phyloP scores from a whole-genome alignment of 2,329 filamentous ascomycete species.

The Aureobasidium namibiae region DNA sequence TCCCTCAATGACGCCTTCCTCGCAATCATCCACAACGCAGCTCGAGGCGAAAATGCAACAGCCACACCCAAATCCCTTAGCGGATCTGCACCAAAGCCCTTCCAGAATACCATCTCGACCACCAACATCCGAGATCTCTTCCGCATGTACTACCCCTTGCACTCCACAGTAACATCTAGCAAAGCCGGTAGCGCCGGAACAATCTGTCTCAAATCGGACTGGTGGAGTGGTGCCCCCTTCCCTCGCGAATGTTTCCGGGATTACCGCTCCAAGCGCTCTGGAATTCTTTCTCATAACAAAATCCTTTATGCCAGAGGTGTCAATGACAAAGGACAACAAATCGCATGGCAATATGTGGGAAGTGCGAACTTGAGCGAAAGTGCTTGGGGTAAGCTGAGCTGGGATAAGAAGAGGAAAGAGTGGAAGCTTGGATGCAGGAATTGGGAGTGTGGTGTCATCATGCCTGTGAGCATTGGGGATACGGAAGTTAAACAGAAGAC shows the following conservation, averaged over 20 bases:
- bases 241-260: conserved; percentile 66
- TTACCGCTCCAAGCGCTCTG: conserved; percentile 60
- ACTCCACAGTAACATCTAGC: conserved; percentile 45
- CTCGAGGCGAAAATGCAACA: conserved; percentile 37
- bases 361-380: conserved; percentile 89
- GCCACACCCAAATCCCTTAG: neutral
- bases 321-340: conserved; percentile 28
- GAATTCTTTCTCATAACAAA: conserved; percentile 84
- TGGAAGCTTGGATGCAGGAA: conserved; percentile 79
- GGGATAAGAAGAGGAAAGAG: conserved; percentile 53
- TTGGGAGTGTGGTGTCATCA: conserved; percentile 88
- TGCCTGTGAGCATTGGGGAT: conserved; percentile 44
- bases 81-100: conserved; percentile 14
- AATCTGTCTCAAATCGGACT: conserved; percentile 67
- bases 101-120: conserved; percentile 20
- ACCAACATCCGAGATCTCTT: conserved; percentile 45
- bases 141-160: conserved; percentile 73
- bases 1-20: conserved; percentile 63
- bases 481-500: neutral
- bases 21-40: conserved; percentile 48
- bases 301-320: conserved; percentile 37
- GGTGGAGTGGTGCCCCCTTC: conserved; percentile 62
- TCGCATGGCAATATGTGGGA: conserved; percentile 76
- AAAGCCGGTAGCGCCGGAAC: conserved; percentile 57
- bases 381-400: conserved; percentile 78